These are phyloP conservation scores for Nephelium lappaceum DNA, from an alignment of 345 rosid species.

Conservation along the genomic window DNA sequence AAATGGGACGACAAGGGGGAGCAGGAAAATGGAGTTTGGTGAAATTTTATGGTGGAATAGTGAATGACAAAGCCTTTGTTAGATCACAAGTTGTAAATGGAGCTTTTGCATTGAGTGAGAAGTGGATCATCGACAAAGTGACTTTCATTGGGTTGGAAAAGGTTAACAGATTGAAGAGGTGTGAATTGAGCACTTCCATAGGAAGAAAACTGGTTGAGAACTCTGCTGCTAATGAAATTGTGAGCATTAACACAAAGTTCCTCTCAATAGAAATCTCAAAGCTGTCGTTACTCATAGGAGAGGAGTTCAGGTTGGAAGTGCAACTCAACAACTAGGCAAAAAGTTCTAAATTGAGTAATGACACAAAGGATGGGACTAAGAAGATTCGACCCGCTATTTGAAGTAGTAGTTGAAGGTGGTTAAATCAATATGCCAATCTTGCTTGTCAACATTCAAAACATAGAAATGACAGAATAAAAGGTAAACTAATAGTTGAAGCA, in stretches of 20 bases:
- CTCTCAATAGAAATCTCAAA: background rate
- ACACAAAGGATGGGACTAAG: background rate
- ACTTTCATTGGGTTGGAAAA: background rate
- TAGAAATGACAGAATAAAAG: too few species aligned
- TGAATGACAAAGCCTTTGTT: background rate
- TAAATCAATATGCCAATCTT: too few species aligned
- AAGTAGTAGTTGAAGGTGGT: too few species aligned
- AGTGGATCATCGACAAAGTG: background rate
- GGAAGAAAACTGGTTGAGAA: background rate
- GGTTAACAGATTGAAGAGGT: background rate
- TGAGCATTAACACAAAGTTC: background rate
- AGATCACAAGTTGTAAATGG: background rate
- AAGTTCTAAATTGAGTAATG: background rate
- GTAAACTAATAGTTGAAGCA: too few species aligned
- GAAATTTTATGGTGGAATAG: background rate
- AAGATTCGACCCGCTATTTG: too few species aligned
- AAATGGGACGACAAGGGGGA: background rate
- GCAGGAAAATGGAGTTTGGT: constrained; percentile 2
- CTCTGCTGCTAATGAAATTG: background rate
- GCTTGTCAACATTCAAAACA: too few species aligned
- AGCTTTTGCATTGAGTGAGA: constrained; percentile 1
- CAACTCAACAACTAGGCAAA: background rate
- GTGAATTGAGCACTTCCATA: background rate
- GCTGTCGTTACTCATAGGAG: background rate
- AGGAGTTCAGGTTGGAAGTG: background rate